Percentiles rank a stretch among this genome's conserved stretches.
These are phyloP conservation scores for Phytophthora ohioensis DNA, from an alignment of 352 stramenopile genomes.

Conservation along the genomic window DNA sequence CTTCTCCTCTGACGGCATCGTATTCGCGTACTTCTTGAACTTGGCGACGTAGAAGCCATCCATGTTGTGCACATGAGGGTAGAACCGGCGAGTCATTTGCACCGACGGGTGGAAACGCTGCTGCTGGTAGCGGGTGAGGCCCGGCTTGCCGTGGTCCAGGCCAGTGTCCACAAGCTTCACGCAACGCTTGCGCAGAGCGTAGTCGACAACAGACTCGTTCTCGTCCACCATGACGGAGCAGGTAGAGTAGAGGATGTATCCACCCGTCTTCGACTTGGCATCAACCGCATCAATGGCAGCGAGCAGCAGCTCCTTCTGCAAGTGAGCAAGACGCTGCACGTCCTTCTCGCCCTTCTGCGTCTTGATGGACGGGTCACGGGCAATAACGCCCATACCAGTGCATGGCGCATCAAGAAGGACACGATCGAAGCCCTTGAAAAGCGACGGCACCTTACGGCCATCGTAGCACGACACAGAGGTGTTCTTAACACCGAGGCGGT, in stretches of 20 bases:
- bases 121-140: constrained; percentile 95
- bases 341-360: constrained; percentile 97
- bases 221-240: constrained; percentile 95
- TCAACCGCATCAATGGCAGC: constrained; percentile 98
- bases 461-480: constrained; percentile 98
- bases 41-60: constrained; percentile 99
- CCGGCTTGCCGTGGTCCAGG: constrained; percentile 96
- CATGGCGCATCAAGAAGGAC: constrained; percentile 99
- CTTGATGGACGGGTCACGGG: constrained; percentile 98
- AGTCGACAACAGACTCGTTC: constrained; percentile 99
- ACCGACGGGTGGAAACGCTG: constrained; percentile 98
- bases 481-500: constrained; percentile 99
- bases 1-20: constrained; percentile 75
- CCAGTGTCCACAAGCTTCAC: constrained; percentile 98
- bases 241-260: constrained; percentile 99
- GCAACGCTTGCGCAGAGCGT: constrained; percentile 97
- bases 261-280: constrained; percentile 95
- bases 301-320: constrained; percentile 99
- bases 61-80: constrained; percentile 99
- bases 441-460: constrained; percentile 91
- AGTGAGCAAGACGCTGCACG: constrained; percentile 90
- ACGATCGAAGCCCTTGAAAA: constrained; percentile 98
- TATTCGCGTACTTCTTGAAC: constrained; percentile 99
- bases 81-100: constrained; percentile 96
- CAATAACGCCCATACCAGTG: constrained; percentile 98